A percentile compares a stretch with the other conserved stretches of the same genome.
These are phyloP conservation scores for Suillus plorans DNA, from an alignment of 768 basidiomycete species.

Conservation along the genomic window DNA sequence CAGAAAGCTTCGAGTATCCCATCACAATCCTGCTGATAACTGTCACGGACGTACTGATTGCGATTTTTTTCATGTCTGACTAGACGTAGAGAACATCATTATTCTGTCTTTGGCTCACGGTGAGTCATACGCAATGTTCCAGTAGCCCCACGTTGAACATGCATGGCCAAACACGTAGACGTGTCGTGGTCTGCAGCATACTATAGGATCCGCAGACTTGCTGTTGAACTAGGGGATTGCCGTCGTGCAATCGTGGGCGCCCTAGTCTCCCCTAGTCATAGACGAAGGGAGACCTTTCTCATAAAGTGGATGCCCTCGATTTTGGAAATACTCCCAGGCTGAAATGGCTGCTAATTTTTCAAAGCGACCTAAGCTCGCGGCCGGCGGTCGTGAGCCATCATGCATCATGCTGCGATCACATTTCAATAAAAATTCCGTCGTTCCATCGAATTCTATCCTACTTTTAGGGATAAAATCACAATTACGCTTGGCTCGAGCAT, in stretches of 20 bases:
- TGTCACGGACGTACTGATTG: conserved; percentile 44
- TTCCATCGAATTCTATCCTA: conserved; percentile 35
- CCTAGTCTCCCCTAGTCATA: background rate
- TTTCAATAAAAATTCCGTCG: conserved; percentile 28
- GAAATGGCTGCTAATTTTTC: conserved; percentile 48
- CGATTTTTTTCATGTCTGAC: conserved; percentile 33
- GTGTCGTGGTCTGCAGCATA: conserved; percentile 60
- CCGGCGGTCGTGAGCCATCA: conserved; percentile 37
- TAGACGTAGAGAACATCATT: conserved; percentile 35
- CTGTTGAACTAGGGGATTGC: conserved; percentile 40
- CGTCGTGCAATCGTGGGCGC: conserved; percentile 38
- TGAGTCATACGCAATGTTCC: conserved; percentile 19
- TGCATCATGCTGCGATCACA: conserved; percentile 24
- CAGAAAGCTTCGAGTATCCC: conserved; percentile 6
- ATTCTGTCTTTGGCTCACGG: conserved; percentile 44
- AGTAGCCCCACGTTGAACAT: conserved; percentile 15
- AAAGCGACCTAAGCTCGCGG: conserved; percentile 32
- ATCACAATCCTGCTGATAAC: conserved; percentile 24
- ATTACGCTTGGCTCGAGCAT: conserved; percentile 21
- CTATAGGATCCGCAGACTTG: conserved; percentile 46
- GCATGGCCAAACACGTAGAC: conserved; percentile 41
- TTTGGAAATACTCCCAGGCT: conserved; percentile 43
- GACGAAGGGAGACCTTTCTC: background rate
- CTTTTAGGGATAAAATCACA: conserved; percentile 25
- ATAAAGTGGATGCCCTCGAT: conserved; percentile 38